Percentiles rank a stretch among this genome's conserved stretches.
Evolutionary conservation across 768 basidiomycete species (phyloP).

Genomic region (Pulveroboletus sp.): DNA sequence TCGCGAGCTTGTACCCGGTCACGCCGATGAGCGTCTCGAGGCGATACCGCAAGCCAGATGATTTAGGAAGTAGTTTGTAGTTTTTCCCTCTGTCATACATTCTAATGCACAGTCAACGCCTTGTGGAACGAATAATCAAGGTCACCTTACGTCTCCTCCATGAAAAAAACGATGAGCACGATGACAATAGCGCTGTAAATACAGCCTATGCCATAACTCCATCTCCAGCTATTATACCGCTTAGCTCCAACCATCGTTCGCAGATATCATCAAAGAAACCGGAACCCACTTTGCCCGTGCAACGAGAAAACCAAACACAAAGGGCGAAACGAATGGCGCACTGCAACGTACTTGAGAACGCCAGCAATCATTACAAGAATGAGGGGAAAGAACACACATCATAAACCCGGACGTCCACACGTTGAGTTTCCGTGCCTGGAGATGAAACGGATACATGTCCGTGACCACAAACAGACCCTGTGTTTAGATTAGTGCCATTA

Average conservation of each 20-base stretch:
- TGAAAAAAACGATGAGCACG: constrained; percentile 40
- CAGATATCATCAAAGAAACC: neutral
- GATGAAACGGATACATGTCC: constrained; percentile 51
- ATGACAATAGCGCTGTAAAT: constrained; percentile 46
- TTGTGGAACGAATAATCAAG: neutral
- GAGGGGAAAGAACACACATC: constrained; percentile 41
- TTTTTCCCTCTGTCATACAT: constrained; percentile 45
- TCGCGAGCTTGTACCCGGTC: constrained; percentile 42
- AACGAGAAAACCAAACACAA: constrained; percentile 27
- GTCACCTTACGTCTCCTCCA: constrained; percentile 45
- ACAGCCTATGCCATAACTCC: constrained; percentile 50
- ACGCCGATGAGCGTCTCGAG: constrained; percentile 45
- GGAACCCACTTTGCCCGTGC: constrained; percentile 22
- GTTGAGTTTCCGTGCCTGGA: constrained; percentile 48
- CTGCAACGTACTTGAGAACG: constrained; percentile 25
- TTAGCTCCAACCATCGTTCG: neutral
- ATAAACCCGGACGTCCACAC: constrained; percentile 53
- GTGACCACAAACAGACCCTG: constrained; percentile 44
- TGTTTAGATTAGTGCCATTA: neutral
- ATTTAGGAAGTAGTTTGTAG: constrained; percentile 25
- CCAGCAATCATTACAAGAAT: constrained; percentile 23
- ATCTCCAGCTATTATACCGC: constrained; percentile 35
- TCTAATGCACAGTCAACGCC: constrained; percentile 22
- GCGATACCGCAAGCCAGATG: constrained; percentile 35
- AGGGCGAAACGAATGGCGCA: constrained; percentile 29